Conservation (phyloP, 805 yeast genomes). For the Ogataea nitratoaversa region DNA sequence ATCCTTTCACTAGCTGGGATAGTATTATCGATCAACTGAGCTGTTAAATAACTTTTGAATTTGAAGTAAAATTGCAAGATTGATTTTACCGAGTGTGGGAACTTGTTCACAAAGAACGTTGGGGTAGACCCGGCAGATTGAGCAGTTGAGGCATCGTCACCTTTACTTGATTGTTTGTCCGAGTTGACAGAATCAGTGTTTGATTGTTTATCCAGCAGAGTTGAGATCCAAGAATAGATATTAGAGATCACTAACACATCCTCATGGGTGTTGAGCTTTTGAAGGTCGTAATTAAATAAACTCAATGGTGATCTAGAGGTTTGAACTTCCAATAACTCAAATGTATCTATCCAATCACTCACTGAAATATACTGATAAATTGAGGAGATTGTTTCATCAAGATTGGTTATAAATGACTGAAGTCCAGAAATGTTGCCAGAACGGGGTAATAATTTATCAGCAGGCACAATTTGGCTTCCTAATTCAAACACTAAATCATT, state of each 20-base stretch:
- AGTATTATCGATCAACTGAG: conserved; percentile 61
- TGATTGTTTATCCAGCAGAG: conserved; percentile 41
- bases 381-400: conserved; percentile 59
- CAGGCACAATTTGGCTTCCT: conserved; percentile 36
- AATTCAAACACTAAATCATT: conserved; percentile 31
- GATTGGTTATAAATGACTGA: conserved; percentile 54
- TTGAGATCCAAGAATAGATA: conserved; percentile 64
- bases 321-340: conserved; percentile 68
- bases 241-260: conserved; percentile 61
- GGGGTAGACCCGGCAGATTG: too few species aligned
- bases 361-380: conserved; percentile 53
- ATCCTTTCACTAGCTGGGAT: conserved; percentile 57
- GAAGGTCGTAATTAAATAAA: conserved; percentile 52
- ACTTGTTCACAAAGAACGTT: conserved; percentile 32
- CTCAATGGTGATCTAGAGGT: conserved; percentile 53
- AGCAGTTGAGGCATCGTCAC: too few species aligned
- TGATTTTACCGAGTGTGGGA: conserved; percentile 69
- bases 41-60: conserved; percentile 56
- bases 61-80: conserved; percentile 65
- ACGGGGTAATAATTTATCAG: conserved; percentile 27
- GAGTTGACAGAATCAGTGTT: conserved; percentile 11
- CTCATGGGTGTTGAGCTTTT: conserved; percentile 37
- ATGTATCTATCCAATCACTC: conserved; percentile 76
- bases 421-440: conserved; percentile 42
- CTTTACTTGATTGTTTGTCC: too few species aligned